Base-by-base conservation (phyloP, 116 monocot species). In the Zostera marina region DNA sequence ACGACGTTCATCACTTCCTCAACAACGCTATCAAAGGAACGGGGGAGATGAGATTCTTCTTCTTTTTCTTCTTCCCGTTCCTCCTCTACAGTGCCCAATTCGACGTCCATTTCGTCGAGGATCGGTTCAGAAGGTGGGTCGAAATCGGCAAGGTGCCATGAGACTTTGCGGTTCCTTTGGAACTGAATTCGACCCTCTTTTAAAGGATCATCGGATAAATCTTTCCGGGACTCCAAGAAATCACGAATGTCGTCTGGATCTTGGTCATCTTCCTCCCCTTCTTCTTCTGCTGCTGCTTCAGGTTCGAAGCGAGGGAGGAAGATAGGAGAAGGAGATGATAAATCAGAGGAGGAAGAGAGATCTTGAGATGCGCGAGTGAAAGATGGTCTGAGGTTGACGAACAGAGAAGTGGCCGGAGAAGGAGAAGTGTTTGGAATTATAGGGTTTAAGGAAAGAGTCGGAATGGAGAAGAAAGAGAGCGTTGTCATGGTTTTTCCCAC, bases 1-100 rank as follows among this genome's bases (percentile, higher is more conserved):
- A 83, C 80, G 7, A 85, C 20, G 16, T 45, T 59, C 57, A 98
- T 20, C 9, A 98, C 77, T 58, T 90, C 76, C 5, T 56, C 76
- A 4, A 79, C 64, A 5, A 66, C 56, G 9, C 70, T 68, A 10
- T n/a, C 47, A 5, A 16, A 32, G 8, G 26, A n/a, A n/a, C 21
- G 22, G 44, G n/a, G 0, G 24, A n/a, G n/a, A n/a, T n/a, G 38
- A 11, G n/a, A 21, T 53, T 40, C 14, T 11, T 1, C n/a, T 15
- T 17, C 53, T 22, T 57, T 53, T 4, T 70, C 63, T 7, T 59
- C 0, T 53, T 59, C 41, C 25, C 12, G 42, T 1, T 9, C 41
- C 16, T 42, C 41, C 11, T 51, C 66, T 19, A 63, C 69, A 15
- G 41, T 38, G 43, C 9, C 19, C 49, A 49, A 15, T 19, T 45